Base-by-base conservation (phyloP, 371 early-diverging fungal genomes). In the Paraphysoderma sedebokerense region DNA sequence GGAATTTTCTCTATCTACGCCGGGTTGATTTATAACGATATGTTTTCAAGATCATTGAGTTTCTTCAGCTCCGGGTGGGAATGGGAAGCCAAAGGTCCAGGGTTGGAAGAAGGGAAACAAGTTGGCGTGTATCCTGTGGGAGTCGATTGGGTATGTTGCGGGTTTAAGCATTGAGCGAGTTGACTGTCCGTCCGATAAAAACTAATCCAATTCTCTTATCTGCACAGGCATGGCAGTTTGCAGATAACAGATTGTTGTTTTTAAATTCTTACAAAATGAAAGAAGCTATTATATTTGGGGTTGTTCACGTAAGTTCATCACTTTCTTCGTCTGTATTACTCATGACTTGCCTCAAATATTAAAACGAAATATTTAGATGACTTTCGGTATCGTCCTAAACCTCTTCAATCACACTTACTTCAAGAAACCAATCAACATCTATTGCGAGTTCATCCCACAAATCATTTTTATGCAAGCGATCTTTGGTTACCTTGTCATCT, bases 191-290 rank as follows among this genome's bases (percentile, higher is more conserved):
- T 60, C 62, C 22, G 60, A 53, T 17, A 61, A 44, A 24, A 58
- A 52, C 6, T 62, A 65, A 19, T 58, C 55, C 65, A 60, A 62
- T 13, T 58, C 53, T 1, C 62, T 61, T 4, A 61, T 62, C 50
- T 27, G 79, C 77, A 54, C 73, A 83, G 55, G 72, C 83, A 1
- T 99, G 99, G 99, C 90, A 92, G 56, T 82, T 81, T 17, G 70
- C 92, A 5, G 90, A 92, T 34, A 93, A 91, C 67, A 79, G 70
- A 52, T 75, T 93, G 50, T 61, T 90, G 29, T 99, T 99, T 63
- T 76, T 85, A 51, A 99, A 99, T 72, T 93, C 96, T 31, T 92
- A 98, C 76, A 99, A 99, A 76, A 99, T 99, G 99, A 99, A 99
- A 64, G 85, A 90, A 81, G 85, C 96, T 28, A 80, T 99, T 53